A percentile compares a stretch with the other conserved stretches of the same genome.
phyloP scores from a whole-genome alignment of 805 yeast genomes.

The Saccharomycopsis malanga region DNA sequence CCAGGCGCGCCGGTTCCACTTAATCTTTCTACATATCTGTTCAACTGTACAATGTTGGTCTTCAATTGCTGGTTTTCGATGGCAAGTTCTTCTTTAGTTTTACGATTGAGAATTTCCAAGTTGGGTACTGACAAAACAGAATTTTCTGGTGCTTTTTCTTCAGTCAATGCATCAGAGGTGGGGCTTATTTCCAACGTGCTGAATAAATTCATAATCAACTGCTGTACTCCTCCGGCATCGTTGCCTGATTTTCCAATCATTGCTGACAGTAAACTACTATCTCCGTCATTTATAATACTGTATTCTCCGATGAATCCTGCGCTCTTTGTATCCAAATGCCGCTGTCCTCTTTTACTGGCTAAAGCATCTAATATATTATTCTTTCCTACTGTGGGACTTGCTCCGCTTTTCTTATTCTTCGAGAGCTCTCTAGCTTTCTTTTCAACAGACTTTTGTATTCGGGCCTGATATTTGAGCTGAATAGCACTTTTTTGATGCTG shows the following conservation, averaged over 20 bases:
- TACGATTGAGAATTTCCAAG: conserved; percentile 1
- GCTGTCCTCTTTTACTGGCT: conserved; percentile 5
- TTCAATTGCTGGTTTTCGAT: conserved; percentile 19
- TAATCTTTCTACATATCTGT: conserved; percentile 6
- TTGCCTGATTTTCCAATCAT: background rate
- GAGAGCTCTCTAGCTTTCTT: background rate
- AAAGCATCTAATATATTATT: conserved; percentile 6
- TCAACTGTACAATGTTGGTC: conserved; percentile 8
- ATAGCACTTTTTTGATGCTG: conserved; percentile 13
- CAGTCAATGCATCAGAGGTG: background rate
- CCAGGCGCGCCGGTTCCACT: background rate
- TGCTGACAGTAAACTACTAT: background rate
- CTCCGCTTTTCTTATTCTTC: background rate
- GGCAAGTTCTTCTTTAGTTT: conserved; percentile 18
- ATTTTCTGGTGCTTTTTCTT: background rate
- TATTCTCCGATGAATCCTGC: conserved; percentile 11
- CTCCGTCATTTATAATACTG: conserved; percentile 17
- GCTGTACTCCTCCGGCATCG: conserved; percentile 1
- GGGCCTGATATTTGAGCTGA: conserved; percentile 1
- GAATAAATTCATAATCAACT: conserved; percentile 6
- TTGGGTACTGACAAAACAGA: background rate
- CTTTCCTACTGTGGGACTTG: background rate
- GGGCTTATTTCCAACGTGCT: conserved; percentile 5
- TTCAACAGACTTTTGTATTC: background rate
- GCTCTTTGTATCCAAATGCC: background rate